phyloP scores from a whole-genome alignment of 208 protist genomes.

The Acanthamoeba divionensis region DNA sequence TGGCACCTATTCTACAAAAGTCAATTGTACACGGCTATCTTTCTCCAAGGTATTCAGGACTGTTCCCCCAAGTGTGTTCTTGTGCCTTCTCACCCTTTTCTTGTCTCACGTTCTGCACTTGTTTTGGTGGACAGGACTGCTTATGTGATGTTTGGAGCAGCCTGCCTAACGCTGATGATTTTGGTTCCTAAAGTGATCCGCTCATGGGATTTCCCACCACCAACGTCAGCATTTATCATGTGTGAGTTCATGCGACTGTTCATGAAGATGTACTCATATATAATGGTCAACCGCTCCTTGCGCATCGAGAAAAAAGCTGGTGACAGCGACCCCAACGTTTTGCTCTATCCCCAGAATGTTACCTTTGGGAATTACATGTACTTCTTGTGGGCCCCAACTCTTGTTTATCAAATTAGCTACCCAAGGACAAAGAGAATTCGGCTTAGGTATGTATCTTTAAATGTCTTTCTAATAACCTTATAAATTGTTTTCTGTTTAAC shows the following conservation, averaged over 20 bases:
- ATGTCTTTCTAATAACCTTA: background rate
- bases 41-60: background rate
- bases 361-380: conserved; percentile 45
- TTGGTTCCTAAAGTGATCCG: conserved; percentile 27
- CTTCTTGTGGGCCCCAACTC: conserved; percentile 45
- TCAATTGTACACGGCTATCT: conserved; percentile 24
- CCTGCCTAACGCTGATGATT: background rate
- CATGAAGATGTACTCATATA: conserved; percentile 53
- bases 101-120: no score
- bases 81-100: no score
- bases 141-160: background rate
- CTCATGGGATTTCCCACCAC: background rate
- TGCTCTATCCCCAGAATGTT: conserved; percentile 36
- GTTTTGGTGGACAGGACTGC: background rate
- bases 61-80: no score
- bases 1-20: conserved; percentile 5
- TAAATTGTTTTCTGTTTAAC: background rate
- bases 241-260: conserved; percentile 25
- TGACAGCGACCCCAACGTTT: conserved; percentile 13
- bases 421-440: conserved; percentile 36
- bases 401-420: conserved; percentile 40
- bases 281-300: conserved; percentile 18
- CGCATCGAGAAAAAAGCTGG: conserved; percentile 38
- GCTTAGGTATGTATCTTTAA: background rate
- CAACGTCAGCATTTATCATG: conserved; percentile 19